Evolutionary conservation across 176 grass and related monocot genomes (phyloP).

Genomic region (Neostapfia colusana): DNA sequence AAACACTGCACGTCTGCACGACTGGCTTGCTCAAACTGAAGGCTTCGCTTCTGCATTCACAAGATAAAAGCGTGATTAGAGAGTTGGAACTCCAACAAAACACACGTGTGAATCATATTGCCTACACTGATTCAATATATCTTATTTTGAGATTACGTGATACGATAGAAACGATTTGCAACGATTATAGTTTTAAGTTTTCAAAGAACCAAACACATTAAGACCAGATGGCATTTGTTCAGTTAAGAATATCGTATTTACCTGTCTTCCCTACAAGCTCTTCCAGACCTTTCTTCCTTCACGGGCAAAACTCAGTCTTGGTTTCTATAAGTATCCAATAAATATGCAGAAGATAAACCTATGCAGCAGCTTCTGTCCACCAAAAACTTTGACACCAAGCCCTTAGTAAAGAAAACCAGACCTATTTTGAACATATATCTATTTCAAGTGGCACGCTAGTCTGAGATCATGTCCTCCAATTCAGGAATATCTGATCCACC

Average conservation of each 20-base stretch:
- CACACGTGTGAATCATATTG: no score
- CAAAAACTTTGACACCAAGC: conserved; percentile 8
- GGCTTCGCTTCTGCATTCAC: conserved; percentile 39
- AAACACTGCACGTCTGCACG: conserved; percentile 75
- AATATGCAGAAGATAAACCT: conserved; percentile 45
- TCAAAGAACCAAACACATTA: conserved; percentile 14
- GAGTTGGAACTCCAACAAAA: no score
- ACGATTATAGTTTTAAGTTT: not conserved
- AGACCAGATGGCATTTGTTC: not conserved
- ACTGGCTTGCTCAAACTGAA: conserved; percentile 43
- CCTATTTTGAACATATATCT: conserved; percentile 23
- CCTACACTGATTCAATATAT: no score
- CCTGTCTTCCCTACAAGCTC: conserved; percentile 36
- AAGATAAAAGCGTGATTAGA: not conserved
- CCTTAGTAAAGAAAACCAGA: conserved; percentile 5
- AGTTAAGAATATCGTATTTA: conserved; percentile 40
- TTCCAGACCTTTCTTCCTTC: conserved; percentile 19
- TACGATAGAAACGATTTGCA: not conserved
- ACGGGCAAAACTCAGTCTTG: conserved; percentile 27
- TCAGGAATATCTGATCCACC: conserved; percentile 53
- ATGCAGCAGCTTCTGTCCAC: conserved; percentile 34
- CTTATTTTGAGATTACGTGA: no score
- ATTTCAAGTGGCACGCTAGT: conserved; percentile 51
- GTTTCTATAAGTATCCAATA: conserved; percentile 34
- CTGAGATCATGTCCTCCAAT: conserved; percentile 61